Percentiles rank a stretch among this genome's conserved stretches.
phyloP scores from a whole-genome alignment of 2,329 filamentous ascomycete genomes.

The Penicillium italicum region DNA sequence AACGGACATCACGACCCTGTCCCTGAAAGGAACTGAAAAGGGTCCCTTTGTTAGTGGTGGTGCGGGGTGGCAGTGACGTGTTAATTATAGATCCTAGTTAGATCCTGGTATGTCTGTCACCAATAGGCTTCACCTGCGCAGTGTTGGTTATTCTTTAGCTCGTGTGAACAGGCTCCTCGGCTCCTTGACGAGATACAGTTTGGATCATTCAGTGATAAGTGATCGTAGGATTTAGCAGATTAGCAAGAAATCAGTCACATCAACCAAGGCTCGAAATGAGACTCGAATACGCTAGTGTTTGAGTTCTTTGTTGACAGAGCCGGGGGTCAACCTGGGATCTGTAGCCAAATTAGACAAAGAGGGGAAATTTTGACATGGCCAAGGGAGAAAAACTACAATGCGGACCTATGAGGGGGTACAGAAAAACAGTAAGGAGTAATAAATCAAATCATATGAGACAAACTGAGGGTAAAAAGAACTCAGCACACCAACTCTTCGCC shows the following conservation, averaged over 20 bases:
- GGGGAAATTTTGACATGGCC: no score
- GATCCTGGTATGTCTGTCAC: not conserved
- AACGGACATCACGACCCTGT: not conserved
- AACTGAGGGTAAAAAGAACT: slow-evolving; percentile 21
- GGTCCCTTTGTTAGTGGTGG: slow-evolving; percentile 1
- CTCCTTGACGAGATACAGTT: not conserved
- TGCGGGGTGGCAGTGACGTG: not conserved
- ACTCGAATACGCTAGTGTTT: not conserved
- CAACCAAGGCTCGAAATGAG: not conserved
- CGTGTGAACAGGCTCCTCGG: not conserved
- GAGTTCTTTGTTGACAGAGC: not conserved
- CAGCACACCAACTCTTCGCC: slow-evolving; percentile 39
- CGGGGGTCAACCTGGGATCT: not conserved
- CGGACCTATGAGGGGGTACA: not conserved
- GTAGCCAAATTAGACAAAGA: not conserved
- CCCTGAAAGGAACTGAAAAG: not conserved
- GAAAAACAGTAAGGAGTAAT: slow-evolving; percentile 8
- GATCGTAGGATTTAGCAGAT: not conserved
- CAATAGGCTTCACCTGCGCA: not conserved
- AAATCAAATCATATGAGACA: slow-evolving; percentile 24
- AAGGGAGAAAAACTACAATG: not conserved
- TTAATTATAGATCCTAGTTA: not conserved
- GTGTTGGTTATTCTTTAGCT: not conserved
- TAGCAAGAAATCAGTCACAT: not conserved
- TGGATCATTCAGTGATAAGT: not conserved